These are phyloP conservation scores for Cercophora samala DNA, from an alignment of 495 filamentous ascomycete genomes.

Conservation along the genomic window DNA sequence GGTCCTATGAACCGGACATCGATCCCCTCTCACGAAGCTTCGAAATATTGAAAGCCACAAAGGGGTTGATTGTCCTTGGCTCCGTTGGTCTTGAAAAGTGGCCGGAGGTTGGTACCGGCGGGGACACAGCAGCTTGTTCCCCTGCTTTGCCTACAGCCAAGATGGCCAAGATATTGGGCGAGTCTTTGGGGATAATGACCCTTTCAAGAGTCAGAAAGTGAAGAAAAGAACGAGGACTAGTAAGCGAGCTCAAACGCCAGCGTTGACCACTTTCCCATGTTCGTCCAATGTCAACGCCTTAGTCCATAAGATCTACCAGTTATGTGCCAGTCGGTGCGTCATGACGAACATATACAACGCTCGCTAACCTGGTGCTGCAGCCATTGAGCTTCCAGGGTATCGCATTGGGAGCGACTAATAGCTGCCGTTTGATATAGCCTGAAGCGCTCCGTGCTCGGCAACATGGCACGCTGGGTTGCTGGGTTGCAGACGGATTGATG, in stretches of 20 bases:
- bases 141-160: neutral
- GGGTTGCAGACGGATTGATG: conserved; percentile 21
- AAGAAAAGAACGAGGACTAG: neutral
- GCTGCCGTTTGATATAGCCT: conserved; percentile 24
- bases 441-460: conserved; percentile 16
- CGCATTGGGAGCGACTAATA: conserved; percentile 17
- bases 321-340: neutral
- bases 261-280: neutral
- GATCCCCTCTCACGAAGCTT: neutral
- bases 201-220: neutral
- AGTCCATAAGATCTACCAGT: neutral
- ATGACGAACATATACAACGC: neutral
- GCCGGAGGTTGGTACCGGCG: conserved; percentile 17
- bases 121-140: conserved; percentile 17
- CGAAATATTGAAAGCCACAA: neutral
- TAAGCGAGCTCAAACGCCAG: neutral
- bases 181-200: neutral
- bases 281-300: neutral
- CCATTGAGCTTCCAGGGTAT: neutral
- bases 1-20: neutral
- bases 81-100: neutral
- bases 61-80: neutral
- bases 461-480: conserved; percentile 7
- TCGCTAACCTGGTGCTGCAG: neutral
- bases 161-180: neutral